Conservation (phyloP, 768 basidiomycete genomes). For the Tricholoma sp. region DNA sequence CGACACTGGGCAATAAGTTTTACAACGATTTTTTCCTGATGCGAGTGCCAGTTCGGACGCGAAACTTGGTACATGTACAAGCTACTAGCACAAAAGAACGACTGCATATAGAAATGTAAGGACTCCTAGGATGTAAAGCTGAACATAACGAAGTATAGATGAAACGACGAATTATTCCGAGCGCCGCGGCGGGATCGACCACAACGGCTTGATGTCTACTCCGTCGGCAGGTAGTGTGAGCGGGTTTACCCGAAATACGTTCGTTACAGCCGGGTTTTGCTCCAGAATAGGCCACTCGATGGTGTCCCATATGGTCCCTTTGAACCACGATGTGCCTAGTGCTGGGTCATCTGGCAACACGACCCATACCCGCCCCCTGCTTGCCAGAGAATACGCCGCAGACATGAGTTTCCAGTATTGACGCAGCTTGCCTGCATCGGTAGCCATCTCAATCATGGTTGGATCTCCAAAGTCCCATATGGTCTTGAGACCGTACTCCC, state of each 20-base stretch:
- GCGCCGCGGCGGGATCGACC: background rate
- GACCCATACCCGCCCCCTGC: background rate
- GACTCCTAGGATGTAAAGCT: too few relatives aligned
- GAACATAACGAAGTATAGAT: too few relatives aligned
- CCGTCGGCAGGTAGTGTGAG: background rate
- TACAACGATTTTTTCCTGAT: too few relatives aligned
- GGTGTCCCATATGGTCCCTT: slow-evolving; percentile 6
- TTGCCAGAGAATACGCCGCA: background rate
- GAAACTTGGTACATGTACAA: too few relatives aligned
- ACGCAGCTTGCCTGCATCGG: background rate
- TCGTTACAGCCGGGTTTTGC: slow-evolving; percentile 4
- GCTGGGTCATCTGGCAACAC: background rate
- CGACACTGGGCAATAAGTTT: too few relatives aligned
- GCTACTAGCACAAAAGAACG: too few relatives aligned
- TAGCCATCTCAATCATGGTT: too few relatives aligned
- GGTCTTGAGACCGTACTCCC: background rate
- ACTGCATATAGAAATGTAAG: too few relatives aligned
- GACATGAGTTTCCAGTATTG: background rate
- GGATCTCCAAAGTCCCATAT: background rate
- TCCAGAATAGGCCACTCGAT: slow-evolving; percentile 8
- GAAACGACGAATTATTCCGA: background rate
- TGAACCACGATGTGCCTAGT: background rate
- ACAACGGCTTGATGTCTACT: background rate
- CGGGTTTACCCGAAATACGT: slow-evolving; percentile 7
- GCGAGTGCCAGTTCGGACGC: too few relatives aligned